Evolutionary conservation across 345 rosid species (phyloP).

Genomic region (Dipteronia sinensis): DNA sequence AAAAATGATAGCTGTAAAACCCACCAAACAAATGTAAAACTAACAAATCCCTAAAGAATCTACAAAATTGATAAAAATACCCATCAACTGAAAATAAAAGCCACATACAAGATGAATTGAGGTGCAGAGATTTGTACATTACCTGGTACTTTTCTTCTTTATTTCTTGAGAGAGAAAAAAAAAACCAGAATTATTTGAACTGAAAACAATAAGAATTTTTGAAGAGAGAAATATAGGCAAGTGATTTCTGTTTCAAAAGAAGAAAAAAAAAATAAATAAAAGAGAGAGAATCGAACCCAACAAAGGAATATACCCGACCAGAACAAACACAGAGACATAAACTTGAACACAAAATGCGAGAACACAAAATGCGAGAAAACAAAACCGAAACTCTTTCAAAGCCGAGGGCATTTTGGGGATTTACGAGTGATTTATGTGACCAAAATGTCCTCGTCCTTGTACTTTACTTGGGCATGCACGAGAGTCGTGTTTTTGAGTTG

Average conservation of each 20-base stretch:
- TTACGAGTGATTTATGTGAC: constrained; percentile 1
- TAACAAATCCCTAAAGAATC: background rate
- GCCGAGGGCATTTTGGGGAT: constrained; percentile 30
- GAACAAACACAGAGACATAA: constrained; percentile 8
- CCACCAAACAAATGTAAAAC: background rate
- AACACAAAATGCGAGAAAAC: background rate
- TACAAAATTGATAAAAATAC: background rate
- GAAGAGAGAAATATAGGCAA: background rate
- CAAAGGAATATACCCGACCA: constrained; percentile 54
- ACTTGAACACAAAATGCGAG: background rate
- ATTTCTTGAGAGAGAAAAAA: constrained; percentile 16
- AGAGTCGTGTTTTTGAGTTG: constrained; percentile 5
- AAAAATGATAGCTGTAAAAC: constrained; percentile 8
- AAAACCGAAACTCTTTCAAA: constrained; percentile 3
- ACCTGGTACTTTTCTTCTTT: constrained; percentile 25
- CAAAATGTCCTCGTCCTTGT: constrained; percentile 21
- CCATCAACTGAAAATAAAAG: background rate
- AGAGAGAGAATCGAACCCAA: constrained; percentile 5
- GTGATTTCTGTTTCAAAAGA: constrained; percentile 15
- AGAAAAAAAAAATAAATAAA: background rate
- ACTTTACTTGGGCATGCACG: background rate
- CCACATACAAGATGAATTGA: background rate
- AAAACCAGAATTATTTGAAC: background rate
- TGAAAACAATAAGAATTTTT: background rate
- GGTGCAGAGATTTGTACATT: background rate